Evolutionary conservation across 2,329 filamentous ascomycete genomes (phyloP).

Genomic region (Diplodia scrobiculata): DNA sequence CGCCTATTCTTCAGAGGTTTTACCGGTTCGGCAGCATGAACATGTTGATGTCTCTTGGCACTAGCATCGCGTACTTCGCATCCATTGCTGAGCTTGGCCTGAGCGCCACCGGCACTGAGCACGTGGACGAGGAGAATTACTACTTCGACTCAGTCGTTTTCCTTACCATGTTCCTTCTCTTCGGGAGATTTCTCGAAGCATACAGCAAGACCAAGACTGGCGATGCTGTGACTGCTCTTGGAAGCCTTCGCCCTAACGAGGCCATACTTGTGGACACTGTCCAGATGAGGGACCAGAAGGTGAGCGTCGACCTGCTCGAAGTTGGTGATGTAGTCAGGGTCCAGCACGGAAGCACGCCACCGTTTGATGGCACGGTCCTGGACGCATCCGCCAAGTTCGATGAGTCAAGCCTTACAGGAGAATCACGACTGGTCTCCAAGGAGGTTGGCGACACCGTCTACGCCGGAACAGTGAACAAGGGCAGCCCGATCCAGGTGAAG

Average conservation of each 20-base stretch:
- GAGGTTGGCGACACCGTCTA: conserved; percentile 64
- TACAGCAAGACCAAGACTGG: conserved; percentile 91
- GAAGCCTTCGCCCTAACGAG: conserved; percentile 74
- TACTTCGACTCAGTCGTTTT: conserved; percentile 97
- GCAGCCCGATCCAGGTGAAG: conserved; percentile 61
- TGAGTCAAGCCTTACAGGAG: conserved; percentile 85
- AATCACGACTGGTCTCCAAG: conserved; percentile 70
- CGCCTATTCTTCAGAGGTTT: conserved; percentile 73
- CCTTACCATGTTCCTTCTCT: conserved; percentile 81
- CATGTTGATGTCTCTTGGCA: conserved; percentile 85
- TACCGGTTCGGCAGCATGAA: conserved; percentile 98
- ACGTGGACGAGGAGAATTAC: conserved; percentile 43
- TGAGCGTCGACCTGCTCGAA: conserved; percentile 67
- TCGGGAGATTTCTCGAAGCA: conserved; percentile 73
- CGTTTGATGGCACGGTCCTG: conserved; percentile 72
- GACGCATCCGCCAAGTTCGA: conserved; percentile 69
- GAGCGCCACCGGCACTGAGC: conserved; percentile 48
- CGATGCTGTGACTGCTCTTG: conserved; percentile 78
- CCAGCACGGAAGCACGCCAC: conserved; percentile 77
- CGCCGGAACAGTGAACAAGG: conserved; percentile 75
- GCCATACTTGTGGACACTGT: conserved; percentile 66
- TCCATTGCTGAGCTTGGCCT: conserved; percentile 75
- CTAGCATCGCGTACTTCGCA: conserved; percentile 81
- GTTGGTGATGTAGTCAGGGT: conserved; percentile 64
- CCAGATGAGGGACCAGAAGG: conserved; percentile 45